Evolutionary conservation across 2,329 filamentous ascomycete species (phyloP), one percentile per base, ranked within the genome.

Genomic region (Pseudofabraea citricarpa): DNA sequence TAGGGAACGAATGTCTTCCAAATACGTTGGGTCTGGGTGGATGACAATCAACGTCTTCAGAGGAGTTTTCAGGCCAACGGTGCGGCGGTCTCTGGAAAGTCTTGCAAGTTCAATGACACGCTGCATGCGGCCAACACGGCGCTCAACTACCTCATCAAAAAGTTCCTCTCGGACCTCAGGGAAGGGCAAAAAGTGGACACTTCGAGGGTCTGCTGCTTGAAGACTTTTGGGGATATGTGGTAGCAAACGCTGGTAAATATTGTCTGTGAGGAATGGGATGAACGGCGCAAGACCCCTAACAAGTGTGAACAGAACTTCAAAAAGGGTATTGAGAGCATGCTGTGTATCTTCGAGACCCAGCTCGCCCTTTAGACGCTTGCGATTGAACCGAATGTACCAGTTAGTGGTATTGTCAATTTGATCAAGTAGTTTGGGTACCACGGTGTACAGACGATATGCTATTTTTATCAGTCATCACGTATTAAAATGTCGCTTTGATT

Each of bases 301-400:
- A 27, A 97, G 75, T 3, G 90, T 96, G 68, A 84, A 96, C 18
- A 97, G 73, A 43, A 96, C 87, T 67, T 96, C 90, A 57, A 95
- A 96, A 6, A 97, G 78, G 2, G 93, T 91, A 67, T 97, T 95
- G 43, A 98, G 74, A 1, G 91, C 93, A 59, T 95, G 88, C 40
- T 85, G 72, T 9, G 93, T 96, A 62, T 97, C 93, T 12, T 90
- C 78, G 19, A 88, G 67, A 15, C 90, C 89, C 52, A 88, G 82
- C 61, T 94, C 90, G 33, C 90, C 90, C 79, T 95, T 96, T 53
- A 95, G 74, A 43, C 90, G 81, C 64, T 87, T 87, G 43, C 90
- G 79, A 72, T 96, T 96, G 72, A 95, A 94, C 48, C 90, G 80
- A 63, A 96, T 96, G 68, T 96, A 96, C 90, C 90, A 96, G 67